Evolutionary conservation across 306 rosid species (phyloP), one percentile per base, ranked within the genome.

Genomic region (Abrus pulchellus): DNA sequence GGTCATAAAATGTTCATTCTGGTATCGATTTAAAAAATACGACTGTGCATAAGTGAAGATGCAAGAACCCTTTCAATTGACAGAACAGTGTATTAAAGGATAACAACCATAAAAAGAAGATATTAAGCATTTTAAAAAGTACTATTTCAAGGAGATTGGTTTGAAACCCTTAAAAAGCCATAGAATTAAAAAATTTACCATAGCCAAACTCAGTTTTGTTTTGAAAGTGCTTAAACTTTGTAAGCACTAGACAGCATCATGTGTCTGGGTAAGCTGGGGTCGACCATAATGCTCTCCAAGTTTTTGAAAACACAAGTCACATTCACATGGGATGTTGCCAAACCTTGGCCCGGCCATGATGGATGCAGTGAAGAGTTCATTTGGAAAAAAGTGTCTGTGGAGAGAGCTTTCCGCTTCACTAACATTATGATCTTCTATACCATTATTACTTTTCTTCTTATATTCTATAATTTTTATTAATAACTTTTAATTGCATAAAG

Each of bases 311-410:
- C 84, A 75, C 12, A 74, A 80, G 75, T 69, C 75, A 55, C 77
- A 30, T 20, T 65, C 85, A 83, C 85, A 75, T 83, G 86, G 84
- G 50, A 41, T 75, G 89, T 79, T 83, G 34, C 77, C 85, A 75
- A 86, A 2, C 54, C 80, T 54, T 71, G 85, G 79, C 84, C 83
- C 84, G 61, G 76, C 80, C 76, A 80, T 63, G 5, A 84, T 74
- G 34, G 76, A 54, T 43, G 75, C 28, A 30, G n/a, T 38, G 54
- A 12, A 30, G 30, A 67, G n/a, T 36, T 65, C 57, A 1, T 56
- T 73, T 48, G 8, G 43, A 57, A 64, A 83, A 64, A 20, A 20
- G 20, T 20, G 68, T 60, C 69, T 71, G 68, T 53, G 6, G 1
- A n/a, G 60, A 70, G 9, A 74, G 6, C 83, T 72, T 64, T 72